These are phyloP conservation scores for Malassezia nana DNA, from an alignment of 1,284 basidiomycete species.

Conservation along the genomic window DNA sequence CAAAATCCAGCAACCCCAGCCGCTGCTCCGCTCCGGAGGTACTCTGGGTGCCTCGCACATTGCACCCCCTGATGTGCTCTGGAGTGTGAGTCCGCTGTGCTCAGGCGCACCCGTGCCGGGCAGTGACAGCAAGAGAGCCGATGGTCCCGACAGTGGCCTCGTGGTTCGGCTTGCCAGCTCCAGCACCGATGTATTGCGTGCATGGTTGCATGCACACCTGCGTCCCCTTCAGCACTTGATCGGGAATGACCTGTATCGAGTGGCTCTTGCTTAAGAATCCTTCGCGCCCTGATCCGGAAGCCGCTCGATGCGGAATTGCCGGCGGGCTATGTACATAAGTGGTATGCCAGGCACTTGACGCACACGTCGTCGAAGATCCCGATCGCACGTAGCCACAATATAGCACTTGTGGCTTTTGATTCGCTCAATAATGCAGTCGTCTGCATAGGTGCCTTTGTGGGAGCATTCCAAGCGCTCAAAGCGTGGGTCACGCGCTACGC, in stretches of 20 bases:
- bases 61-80: slow-evolving; percentile 58
- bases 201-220: slow-evolving; percentile 59
- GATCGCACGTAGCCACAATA: slow-evolving; percentile 95
- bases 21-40: slow-evolving; percentile 7
- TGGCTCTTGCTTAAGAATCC: slow-evolving; percentile 20
- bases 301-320: slow-evolving; percentile 41
- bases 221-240: slow-evolving; percentile 51
- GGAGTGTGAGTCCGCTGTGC: slow-evolving; percentile 58
- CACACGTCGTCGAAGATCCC: slow-evolving; percentile 80
- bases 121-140: background rate
- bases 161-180: slow-evolving; percentile 64
- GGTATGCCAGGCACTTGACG: slow-evolving; percentile 57
- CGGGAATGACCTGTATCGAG: slow-evolving; percentile 30
- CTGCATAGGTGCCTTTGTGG: slow-evolving; percentile 91
- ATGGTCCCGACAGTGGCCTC: slow-evolving; percentile 32
- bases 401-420: slow-evolving; percentile 91
- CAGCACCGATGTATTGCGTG: slow-evolving; percentile 62
- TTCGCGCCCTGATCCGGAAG: slow-evolving; percentile 44
- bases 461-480: slow-evolving; percentile 88
- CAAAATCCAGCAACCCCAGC: slow-evolving; percentile 53
- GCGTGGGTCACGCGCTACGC: slow-evolving; percentile 88
- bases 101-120: slow-evolving; percentile 6
- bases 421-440: slow-evolving; percentile 93
- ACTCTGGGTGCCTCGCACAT: slow-evolving; percentile 51
- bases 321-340: slow-evolving; percentile 44